These are phyloP conservation scores for Lotmaria passim DNA, from an alignment of 208 protist species.

Conservation along the genomic window DNA sequence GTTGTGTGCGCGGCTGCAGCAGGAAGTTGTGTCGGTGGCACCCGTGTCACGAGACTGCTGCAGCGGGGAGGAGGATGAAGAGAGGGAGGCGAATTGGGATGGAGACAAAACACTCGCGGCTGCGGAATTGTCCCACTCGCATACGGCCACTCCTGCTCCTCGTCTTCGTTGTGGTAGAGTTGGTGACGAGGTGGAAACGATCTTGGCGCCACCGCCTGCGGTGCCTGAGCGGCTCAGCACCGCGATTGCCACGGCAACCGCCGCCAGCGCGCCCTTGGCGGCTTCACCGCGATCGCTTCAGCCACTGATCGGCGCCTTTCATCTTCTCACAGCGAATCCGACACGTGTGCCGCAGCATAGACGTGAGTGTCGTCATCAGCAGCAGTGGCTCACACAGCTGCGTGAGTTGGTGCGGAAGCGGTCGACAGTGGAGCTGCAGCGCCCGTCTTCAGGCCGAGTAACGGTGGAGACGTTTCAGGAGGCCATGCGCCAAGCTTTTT, in stretches of 20 bases:
- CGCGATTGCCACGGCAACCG: neutral
- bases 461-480: constrained; percentile 37
- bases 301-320: constrained; percentile 39
- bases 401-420: constrained; percentile 22
- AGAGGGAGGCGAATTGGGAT: neutral
- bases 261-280: neutral
- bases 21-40: constrained; percentile 39
- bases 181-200: too few relatives aligned
- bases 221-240: constrained; percentile 11
- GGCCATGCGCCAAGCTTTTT: constrained; percentile 38
- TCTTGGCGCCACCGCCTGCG: constrained; percentile 1
- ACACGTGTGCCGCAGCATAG: neutral
- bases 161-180: too few relatives aligned
- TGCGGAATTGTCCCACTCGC: too few relatives aligned
- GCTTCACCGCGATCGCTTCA: neutral
- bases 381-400: constrained; percentile 15
- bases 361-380: too few relatives aligned
- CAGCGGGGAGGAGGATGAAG: neutral
- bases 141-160: too few relatives aligned
- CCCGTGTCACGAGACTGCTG: neutral
- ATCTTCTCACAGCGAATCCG: constrained; percentile 29
- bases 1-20: constrained; percentile 47
- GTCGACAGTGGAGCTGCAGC: constrained; percentile 18
- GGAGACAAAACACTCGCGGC: too few relatives aligned
- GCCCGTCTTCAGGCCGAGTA: constrained; percentile 10